Evolutionary conservation across 768 basidiomycete species (phyloP), one percentile per base, ranked within the genome.

Genomic region (Phaeolepiota aurea): DNA sequence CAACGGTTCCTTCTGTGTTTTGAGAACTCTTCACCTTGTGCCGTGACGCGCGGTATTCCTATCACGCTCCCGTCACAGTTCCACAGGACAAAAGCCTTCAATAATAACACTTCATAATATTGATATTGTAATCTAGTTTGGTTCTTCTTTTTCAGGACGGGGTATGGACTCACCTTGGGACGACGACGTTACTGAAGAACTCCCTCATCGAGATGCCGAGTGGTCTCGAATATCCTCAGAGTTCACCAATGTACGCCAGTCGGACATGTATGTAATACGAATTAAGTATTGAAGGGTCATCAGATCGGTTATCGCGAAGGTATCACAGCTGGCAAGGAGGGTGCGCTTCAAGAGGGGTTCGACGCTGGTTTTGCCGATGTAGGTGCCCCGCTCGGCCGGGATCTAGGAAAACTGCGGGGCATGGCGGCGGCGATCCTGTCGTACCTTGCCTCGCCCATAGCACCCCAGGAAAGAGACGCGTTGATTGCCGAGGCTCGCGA

Each of bases 281-380:
- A 19, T 20, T 10, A 35, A 20, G 10, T 2, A 37, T 48, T 19
- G 32, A 21, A 15, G 14, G 37, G 38, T 37, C 9, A 14, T 30
- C 50, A 96, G 94, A 79, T 79, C 13, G 94, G 94, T 2, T 97
- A 97, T 54, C 79, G 94, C n/a, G 93, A 97, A 62, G 94, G 94
- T 4, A 94, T 98, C 51, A 86, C 82, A 0, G 79, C 83, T 3
- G 94, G 94, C 2, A 98, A 97, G 57, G 85, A 93, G 56, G 68
- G 74, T 0, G 81, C 80, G 2, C 69, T 97, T 1, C 94, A 99
- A 53, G 68, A 79, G 47, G 94, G 94, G 0, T 98, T 99, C 53
- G 89, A 99, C 59, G 64, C 70, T 2, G 91, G 88, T 1, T 97
- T 89, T 52, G 79, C 80, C 1, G 57, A 62, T 11, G 65, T 77